Conservation (phyloP, 805 yeast genomes). For the Pichia manshurica region DNA sequence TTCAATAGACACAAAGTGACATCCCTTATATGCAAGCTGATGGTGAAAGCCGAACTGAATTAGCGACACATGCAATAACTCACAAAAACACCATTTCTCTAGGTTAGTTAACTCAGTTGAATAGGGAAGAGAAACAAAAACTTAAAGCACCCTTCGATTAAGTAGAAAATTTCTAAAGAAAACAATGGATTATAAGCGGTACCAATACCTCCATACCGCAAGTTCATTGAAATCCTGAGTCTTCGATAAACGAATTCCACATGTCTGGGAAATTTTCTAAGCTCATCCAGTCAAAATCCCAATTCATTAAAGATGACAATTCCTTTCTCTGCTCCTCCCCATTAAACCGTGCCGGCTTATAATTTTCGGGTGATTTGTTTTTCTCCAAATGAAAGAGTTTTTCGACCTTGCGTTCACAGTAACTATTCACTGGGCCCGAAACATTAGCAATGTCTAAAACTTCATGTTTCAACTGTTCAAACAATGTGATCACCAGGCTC, state of each 20-base stretch:
- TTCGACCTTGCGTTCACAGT: background rate
- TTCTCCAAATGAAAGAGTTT: background rate
- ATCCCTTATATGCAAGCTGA: no score
- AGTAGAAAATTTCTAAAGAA: no score
- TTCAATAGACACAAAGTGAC: no score
- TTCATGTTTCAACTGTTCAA: slow-evolving; percentile 1
- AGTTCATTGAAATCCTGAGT: no score
- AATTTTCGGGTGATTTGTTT: background rate
- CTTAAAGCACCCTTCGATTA: no score
- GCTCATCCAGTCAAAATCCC: slow-evolving; percentile 2
- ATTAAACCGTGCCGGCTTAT: background rate
- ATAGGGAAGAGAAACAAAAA: no score
- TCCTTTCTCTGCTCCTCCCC: background rate
- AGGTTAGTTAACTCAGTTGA: no score
- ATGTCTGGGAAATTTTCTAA: background rate
- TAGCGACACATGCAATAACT: no score
- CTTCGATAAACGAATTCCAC: background rate
- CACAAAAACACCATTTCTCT: no score
- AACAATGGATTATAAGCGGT: no score
- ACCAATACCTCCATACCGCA: no score
- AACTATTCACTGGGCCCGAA: background rate
- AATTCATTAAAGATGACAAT: background rate
- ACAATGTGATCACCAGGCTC: background rate
- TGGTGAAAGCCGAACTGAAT: no score
- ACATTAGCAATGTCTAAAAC: slow-evolving; percentile 2